A percentile compares a stretch with the other conserved stretches of the same genome.
Conservation (phyloP, 257 asterid genomes). For the Nicotiana attenuata region DNA sequence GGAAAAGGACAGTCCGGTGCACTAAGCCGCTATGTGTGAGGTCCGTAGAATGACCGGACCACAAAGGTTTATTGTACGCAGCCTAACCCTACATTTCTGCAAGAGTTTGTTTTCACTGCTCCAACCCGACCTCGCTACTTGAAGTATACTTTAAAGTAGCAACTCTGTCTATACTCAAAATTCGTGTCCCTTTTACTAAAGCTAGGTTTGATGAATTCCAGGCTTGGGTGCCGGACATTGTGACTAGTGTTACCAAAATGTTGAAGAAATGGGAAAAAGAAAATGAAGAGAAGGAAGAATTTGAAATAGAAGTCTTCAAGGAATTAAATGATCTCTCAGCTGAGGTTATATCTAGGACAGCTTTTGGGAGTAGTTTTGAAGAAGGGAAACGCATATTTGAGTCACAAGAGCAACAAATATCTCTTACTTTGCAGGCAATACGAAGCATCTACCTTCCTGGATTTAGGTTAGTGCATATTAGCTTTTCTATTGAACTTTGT, state of each 20-base stretch:
- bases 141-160: not conserved
- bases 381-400: conserved; percentile 48
- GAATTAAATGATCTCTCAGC: conserved; percentile 40
- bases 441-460: conserved; percentile 54
- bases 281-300: conserved; percentile 19
- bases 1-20: too few species aligned
- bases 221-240: conserved; percentile 43
- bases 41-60: too few species aligned
- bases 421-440: conserved; percentile 35
- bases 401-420: conserved; percentile 41
- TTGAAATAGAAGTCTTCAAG: conserved; percentile 34
- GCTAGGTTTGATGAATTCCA: conserved; percentile 1
- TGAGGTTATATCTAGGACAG: conserved; percentile 45
- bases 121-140: not conserved
- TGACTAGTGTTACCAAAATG: conserved; percentile 18
- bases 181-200: not conserved
- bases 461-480: conserved; percentile 29
- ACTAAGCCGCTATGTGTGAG: too few species aligned
- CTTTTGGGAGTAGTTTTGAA: conserved; percentile 53
- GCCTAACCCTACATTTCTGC: too few species aligned
- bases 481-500: not conserved
- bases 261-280: conserved; percentile 35
- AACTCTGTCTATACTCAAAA: not conserved
- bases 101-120: too few species aligned
- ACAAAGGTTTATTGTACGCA: too few species aligned